Evolutionary conservation across 768 basidiomycete genomes (phyloP).

Genomic region (Macrolepiota albuminosa): DNA sequence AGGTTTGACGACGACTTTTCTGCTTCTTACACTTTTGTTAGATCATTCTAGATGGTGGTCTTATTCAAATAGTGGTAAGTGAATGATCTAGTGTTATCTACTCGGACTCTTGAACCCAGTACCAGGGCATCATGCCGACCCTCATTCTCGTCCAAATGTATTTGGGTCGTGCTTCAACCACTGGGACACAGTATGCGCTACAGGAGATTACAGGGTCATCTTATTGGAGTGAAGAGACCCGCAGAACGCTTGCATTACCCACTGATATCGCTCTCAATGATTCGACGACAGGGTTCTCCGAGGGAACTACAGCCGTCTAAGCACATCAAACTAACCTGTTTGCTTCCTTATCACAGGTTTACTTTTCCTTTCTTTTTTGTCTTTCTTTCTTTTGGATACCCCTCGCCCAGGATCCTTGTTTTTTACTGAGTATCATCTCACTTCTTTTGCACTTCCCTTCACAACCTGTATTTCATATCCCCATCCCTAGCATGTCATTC

Average conservation of each 20-base stretch:
- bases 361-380: background rate
- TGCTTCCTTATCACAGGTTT: background rate
- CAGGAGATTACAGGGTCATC: background rate
- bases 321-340: background rate
- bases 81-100: background rate
- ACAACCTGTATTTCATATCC: background rate
- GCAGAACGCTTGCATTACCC: background rate
- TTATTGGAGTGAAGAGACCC: constrained; percentile 5
- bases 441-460: background rate
- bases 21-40: background rate
- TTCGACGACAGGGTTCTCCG: background rate
- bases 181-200: background rate
- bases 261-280: background rate
- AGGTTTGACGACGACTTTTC: background rate
- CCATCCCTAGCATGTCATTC: background rate
- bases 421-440: background rate
- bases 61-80: constrained; percentile 18
- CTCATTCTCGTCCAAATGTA: constrained; percentile 15
- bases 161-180: constrained; percentile 5
- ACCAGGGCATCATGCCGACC: constrained; percentile 17
- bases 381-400: background rate
- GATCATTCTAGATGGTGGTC: constrained; percentile 14
- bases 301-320: background rate
- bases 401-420: background rate
- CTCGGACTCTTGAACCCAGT: background rate